These are phyloP conservation scores for Aspergillus udagawae DNA, from an alignment of 2,329 filamentous ascomycete genomes.

Conservation along the genomic window DNA sequence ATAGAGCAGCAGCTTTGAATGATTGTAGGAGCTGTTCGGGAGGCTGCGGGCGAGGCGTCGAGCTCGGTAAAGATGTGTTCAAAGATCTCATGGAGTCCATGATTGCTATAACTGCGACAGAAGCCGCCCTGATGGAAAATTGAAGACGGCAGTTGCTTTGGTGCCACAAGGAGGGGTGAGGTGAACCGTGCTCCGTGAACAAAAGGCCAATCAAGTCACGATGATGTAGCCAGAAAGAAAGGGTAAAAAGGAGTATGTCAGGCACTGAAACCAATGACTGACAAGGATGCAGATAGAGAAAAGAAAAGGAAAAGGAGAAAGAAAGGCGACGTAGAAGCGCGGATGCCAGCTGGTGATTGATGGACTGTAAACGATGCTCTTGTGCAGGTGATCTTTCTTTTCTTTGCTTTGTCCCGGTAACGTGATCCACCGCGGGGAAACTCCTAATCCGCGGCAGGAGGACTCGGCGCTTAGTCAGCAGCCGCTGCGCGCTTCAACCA, in stretches of 20 bases:
- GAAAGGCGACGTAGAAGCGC: conserved; percentile 11
- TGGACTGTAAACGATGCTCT: conserved; percentile 5
- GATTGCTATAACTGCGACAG: conserved; percentile 11
- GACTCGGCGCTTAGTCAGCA: conserved; percentile 26
- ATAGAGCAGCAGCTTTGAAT: conserved; percentile 88
- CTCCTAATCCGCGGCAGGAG: conserved; percentile 19
- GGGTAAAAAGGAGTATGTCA: neutral
- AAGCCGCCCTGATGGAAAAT: conserved; percentile 7
- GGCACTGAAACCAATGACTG: neutral
- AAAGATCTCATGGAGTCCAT: conserved; percentile 65
- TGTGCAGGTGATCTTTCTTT: conserved; percentile 27
- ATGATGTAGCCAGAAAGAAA: neutral
- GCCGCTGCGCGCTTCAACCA: conserved; percentile 22
- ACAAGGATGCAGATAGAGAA: conserved; percentile 5
- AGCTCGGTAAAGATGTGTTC: conserved; percentile 58
- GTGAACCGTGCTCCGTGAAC: conserved; percentile 16
- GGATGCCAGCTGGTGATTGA: conserved; percentile 1
- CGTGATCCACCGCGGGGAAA: conserved; percentile 36
- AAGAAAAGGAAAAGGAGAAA: conserved; percentile 1
- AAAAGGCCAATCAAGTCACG: conserved; percentile 1
- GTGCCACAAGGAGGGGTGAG: conserved; percentile 16
- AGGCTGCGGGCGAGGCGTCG: conserved; percentile 45
- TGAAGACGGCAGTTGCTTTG: conserved; percentile 1
- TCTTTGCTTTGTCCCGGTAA: conserved; percentile 32
- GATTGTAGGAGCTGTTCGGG: conserved; percentile 67